phyloP scores from a whole-genome alignment of 305 asterid species.

The Fraxinus sp. region DNA sequence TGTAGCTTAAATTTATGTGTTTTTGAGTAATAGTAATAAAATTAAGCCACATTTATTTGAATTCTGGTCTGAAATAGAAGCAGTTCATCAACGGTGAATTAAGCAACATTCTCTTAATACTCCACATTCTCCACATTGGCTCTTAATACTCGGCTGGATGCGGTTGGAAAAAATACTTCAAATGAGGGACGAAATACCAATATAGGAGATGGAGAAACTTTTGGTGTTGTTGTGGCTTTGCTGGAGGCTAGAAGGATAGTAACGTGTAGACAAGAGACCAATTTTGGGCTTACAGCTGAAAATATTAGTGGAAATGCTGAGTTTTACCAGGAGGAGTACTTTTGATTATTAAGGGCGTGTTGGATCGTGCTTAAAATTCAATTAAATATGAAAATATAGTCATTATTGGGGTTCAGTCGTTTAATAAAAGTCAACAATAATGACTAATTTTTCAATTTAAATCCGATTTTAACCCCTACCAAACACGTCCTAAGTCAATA shows the following conservation, averaged over 20 bases:
- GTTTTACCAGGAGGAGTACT: too few relatives aligned
- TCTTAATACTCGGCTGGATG: not conserved
- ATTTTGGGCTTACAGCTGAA: not conserved
- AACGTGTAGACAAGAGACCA: not conserved
- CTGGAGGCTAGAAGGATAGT: not conserved
- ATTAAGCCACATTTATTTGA: not conserved
- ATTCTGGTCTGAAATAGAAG: not conserved
- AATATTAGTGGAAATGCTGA: too few relatives aligned
- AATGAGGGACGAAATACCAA: not conserved
- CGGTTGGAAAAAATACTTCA: not conserved
- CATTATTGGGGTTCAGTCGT: too few relatives aligned
- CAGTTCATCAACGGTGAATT: not conserved
- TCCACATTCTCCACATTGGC: not conserved
- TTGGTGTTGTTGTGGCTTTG: not conserved
- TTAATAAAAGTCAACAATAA: too few relatives aligned
- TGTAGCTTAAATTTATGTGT: conserved; percentile 4
- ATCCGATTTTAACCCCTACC: too few relatives aligned
- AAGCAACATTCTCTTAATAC: not conserved
- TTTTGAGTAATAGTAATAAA: not conserved
- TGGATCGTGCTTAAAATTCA: too few relatives aligned
- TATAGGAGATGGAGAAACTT: not conserved
- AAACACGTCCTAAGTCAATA: too few relatives aligned
- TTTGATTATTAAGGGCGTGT: too few relatives aligned
- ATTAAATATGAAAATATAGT: too few relatives aligned
- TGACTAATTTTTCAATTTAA: too few relatives aligned